A percentile compares a stretch with the other conserved stretches of the same genome.
Conservation (phyloP, 2,329 filamentous ascomycete species). For the Paracamarosporium sp. region DNA sequence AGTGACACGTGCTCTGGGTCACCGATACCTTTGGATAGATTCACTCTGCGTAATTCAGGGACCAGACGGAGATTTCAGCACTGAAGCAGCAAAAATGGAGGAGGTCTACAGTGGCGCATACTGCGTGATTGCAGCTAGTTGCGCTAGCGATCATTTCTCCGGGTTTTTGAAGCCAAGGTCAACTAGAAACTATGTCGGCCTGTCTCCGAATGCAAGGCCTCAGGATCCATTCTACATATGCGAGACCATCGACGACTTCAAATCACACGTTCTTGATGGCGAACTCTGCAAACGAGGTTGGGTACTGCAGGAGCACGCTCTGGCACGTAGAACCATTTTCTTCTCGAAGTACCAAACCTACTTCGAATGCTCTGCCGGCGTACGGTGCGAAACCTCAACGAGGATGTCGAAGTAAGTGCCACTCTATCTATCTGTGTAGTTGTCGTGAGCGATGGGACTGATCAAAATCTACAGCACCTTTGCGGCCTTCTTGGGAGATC, state of each 20-base stretch:
- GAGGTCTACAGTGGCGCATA: slow-evolving; percentile 30
- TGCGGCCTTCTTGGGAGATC: slow-evolving; percentile 35
- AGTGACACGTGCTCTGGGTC: slow-evolving; percentile 20
- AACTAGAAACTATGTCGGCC: slow-evolving; percentile 2
- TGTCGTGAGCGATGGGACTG: background rate
- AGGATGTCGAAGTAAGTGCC: slow-evolving; percentile 23
- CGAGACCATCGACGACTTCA: slow-evolving; percentile 30
- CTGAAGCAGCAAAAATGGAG: slow-evolving; percentile 29
- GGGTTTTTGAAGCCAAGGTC: slow-evolving; percentile 20
- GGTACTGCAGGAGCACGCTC: slow-evolving; percentile 34
- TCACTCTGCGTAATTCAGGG: slow-evolving; percentile 34
- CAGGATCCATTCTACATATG: slow-evolving; percentile 18
- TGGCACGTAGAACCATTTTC: slow-evolving; percentile 33
- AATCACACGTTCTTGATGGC: slow-evolving; percentile 21
- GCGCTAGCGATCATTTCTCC: slow-evolving; percentile 9
- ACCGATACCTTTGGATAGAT: slow-evolving; percentile 38
- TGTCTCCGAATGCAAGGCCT: background rate
- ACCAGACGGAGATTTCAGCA: slow-evolving; percentile 23
- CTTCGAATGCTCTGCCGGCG: slow-evolving; percentile 30
- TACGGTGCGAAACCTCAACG: slow-evolving; percentile 27
- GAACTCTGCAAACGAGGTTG: slow-evolving; percentile 28
- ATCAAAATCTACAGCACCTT: slow-evolving; percentile 11
- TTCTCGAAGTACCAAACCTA: slow-evolving; percentile 33
- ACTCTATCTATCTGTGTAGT: accelerated
- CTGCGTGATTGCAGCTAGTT: slow-evolving; percentile 29